Conservation (phyloP, 179 eudicot genomes). For the Silene vulgaris region DNA sequence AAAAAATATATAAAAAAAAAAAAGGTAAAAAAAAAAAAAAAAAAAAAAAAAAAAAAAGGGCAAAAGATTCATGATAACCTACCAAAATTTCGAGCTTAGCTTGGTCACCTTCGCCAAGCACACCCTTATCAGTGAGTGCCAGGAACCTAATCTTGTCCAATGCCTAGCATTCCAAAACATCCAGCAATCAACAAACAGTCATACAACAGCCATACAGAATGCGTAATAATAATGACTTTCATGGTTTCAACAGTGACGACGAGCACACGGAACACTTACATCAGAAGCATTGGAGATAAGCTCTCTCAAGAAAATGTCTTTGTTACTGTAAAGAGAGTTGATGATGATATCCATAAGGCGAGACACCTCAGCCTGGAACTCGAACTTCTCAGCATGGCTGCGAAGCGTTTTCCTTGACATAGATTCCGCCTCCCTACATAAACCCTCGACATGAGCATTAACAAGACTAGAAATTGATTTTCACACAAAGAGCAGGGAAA, state of each 20-base stretch:
- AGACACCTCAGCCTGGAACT: conserved; percentile 98
- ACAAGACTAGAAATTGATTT: not conserved
- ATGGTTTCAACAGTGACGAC: not conserved
- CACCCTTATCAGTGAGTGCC: conserved; percentile 81
- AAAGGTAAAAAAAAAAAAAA: too few species aligned
- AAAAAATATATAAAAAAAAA: too few species aligned
- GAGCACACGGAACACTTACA: conserved; percentile 39
- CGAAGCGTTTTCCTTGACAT: conserved; percentile 80
- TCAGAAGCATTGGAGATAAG: conserved; percentile 97
- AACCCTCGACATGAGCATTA: conserved; percentile 1
- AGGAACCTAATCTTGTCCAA: conserved; percentile 93
- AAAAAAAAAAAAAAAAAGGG: too few species aligned
- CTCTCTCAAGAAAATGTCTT: conserved; percentile 93
- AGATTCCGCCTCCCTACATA: conserved; percentile 77
- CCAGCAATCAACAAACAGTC: conserved; percentile 1
- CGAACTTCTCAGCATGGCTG: conserved; percentile 79
- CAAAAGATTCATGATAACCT: conserved; percentile 13
- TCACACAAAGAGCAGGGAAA: not conserved
- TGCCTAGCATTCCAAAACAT: conserved; percentile 48
- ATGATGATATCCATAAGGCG: conserved; percentile 97
- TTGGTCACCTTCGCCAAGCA: conserved; percentile 85
- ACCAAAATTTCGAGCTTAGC: conserved; percentile 89
- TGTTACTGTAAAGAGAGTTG: conserved; percentile 94
- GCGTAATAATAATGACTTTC: not conserved
- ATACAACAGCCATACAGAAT: not conserved